Base-by-base conservation (phyloP, 768 basidiomycete species). In the Amanita rubescens region DNA sequence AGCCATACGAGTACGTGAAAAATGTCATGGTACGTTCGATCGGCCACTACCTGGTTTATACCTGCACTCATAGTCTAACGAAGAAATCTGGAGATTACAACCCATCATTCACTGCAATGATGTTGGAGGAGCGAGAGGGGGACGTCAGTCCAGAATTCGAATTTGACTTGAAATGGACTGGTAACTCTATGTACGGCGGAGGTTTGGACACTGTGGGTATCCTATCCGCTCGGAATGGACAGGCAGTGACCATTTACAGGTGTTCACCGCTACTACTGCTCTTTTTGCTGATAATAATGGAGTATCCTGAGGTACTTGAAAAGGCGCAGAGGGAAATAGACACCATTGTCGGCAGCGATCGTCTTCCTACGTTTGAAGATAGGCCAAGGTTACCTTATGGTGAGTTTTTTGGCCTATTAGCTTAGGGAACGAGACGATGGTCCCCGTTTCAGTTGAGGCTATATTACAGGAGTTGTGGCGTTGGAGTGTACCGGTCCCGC, bases 171-270 rank as follows among this genome's bases (percentile, higher is more conserved):
- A 83, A 85, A 55, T 87, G 86, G 85, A 81, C 84, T 1, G 87
- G 88, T n/a, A 88, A 89, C 64, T 88, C 86, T 27, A 87, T 90
- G 84, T 89, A 85, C 62, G 70, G 75, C 5, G 80, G 77, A 14
- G 83, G 83, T 58, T 71, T 78, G 34, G 85, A 87, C 59, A 86
- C 84, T 0, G 85, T 83, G 43, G n/a, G 65, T 59, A 33, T 17
- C 20, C 24, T 32, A 9, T 6, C 7, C 20, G n/a, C 19, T 35
- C 22, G 17, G 33, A 51, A 27, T n/a, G 17, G 17, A 14, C 5
- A 9, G 32, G 2, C n/a, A 10, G 33, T 42, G 22, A 41, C 19
- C n/a, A 34, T 19, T 15, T 5, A 6, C 33, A 79, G 82, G 85
- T 76, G 1, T 69, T 84, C 46, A 78, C 83, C 2, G 63, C 76